A percentile compares a stretch with the other conserved stretches of the same genome.
Conservation (phyloP, 2,329 filamentous ascomycete species). For the Fusarium sambucinum region DNA sequence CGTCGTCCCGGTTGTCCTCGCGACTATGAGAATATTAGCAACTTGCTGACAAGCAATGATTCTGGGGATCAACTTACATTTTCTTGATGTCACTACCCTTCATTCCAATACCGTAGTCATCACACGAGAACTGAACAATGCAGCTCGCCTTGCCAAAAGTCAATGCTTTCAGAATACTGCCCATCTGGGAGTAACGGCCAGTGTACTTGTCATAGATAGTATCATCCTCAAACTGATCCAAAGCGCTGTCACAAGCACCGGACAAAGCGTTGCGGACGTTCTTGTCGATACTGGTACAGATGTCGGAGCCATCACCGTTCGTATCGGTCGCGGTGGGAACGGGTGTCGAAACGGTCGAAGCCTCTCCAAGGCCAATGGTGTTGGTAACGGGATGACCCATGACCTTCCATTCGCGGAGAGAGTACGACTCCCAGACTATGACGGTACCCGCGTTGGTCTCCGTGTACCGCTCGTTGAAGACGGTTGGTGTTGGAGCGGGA, state of each 20-base stretch:
- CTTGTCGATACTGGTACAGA: constrained; percentile 10
- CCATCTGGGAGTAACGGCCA: constrained; percentile 6
- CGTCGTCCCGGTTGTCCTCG: not conserved
- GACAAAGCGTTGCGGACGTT: constrained; percentile 7
- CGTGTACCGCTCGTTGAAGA: constrained; percentile 8
- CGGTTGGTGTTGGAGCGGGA: not conserved
- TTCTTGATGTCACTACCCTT: constrained; percentile 21
- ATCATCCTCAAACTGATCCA: constrained; percentile 18
- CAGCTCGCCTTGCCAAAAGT: constrained; percentile 15
- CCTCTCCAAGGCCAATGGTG: constrained; percentile 12
- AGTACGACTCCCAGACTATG: constrained; percentile 12
- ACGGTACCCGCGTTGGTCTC: not conserved
- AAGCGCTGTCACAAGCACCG: not conserved
- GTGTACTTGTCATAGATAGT: constrained; percentile 9
- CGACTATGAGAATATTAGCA: not conserved
- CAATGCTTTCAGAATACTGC: constrained; percentile 11
- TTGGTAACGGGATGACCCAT: constrained; percentile 7
- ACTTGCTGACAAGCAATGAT: fast-evolving
- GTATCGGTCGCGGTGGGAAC: not conserved
- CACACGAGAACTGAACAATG: constrained; percentile 15
- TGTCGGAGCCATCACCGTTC: constrained; percentile 1
- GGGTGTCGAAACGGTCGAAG: constrained; percentile 7
- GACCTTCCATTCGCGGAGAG: constrained; percentile 11
- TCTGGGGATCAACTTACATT: constrained; percentile 3
- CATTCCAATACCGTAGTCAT: constrained; percentile 25